Base-by-base conservation (phyloP, 1,139 yeast species). In the Saccharomyces pastorianus region DNA sequence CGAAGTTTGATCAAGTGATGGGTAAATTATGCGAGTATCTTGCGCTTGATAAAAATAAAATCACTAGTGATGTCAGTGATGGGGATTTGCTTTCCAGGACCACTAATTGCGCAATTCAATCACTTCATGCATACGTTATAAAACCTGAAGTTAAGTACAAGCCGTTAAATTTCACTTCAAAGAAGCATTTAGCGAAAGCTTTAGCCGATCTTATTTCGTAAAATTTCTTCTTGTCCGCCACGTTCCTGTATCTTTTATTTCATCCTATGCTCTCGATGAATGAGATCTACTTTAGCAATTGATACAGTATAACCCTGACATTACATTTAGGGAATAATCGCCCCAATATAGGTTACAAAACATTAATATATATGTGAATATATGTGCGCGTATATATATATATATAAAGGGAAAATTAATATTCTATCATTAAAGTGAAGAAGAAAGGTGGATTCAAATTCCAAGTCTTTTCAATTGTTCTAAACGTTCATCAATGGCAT, bases 1-100 rank as follows among this genome's bases (percentile, higher is more conserved):
- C 97, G 0, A 77, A 79, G 69, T 88, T 89, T 64, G 79, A 83
- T 56, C 79, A 76, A 57, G 84, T 87, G 3, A 69, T 88, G 66
- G 65, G 65, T 31, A 59, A 59, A 51, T 60, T 64, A 13, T 57
- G 60, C 31, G 67, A 64, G 52, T 62, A 61, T 61, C 48, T 60
- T n/a, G 50, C 61, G 14, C 25, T 47, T 28, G 14, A 38, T 23
- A 25, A 28, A 20, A 31, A 17, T 29, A 41, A n/a, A 13, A 7
- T 7, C 14, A 26, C 17, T n/a, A 31, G 11, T 23, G 29, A 28
- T 11, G 31, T 38, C 13, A 17, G 23, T 3, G 32, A 29, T 6
- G 27, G 20, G 8, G 34, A 29, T 14, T 14, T 14, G n/a, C 14
- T 34, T 5, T 20, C 34, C 13, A 34, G 29, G 6, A 5, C 5